A percentile compares a stretch with the other conserved stretches of the same genome.
Conservation (phyloP, 306 rosid genomes). For the Trifolium repens region DNA sequence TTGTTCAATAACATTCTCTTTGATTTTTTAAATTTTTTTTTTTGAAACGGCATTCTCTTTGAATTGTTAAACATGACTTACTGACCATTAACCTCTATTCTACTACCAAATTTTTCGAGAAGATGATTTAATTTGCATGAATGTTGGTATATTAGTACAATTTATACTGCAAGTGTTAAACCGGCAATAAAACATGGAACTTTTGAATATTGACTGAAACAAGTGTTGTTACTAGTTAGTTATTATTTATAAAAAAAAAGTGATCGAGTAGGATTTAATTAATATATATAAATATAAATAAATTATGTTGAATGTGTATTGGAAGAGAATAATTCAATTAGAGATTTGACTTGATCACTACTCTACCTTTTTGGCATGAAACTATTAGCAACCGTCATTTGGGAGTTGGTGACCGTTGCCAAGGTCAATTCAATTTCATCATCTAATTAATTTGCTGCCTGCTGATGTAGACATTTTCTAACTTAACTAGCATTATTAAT, state of each 20-base stretch:
- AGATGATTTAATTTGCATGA: not conserved
- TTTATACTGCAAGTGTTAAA: not conserved
- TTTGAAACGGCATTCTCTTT: not conserved
- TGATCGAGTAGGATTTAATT: not conserved
- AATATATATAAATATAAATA: not conserved
- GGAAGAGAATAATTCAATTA: not conserved
- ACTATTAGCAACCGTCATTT: not conserved
- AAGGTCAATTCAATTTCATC: slow-evolving; percentile 29
- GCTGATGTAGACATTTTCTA: slow-evolving; percentile 32
- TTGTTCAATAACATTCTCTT: not conserved
- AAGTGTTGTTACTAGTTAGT: not conserved
- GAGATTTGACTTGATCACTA: slow-evolving; percentile 30
- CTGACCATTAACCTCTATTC: not conserved
- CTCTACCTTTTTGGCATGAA: not conserved
- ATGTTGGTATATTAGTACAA: not conserved
- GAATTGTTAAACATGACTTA: not conserved
- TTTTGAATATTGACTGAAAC: slow-evolving; percentile 26
- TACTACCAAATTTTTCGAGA: not conserved
- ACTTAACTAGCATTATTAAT: not conserved
- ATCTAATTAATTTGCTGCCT: not conserved
- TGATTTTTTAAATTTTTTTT: too few species aligned
- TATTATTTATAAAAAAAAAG: not conserved
- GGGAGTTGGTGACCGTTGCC: slow-evolving; percentile 33
- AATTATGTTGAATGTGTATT: slow-evolving; percentile 18
- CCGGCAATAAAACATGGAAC: not conserved